Base-by-base conservation (phyloP, 768 basidiomycete genomes). In the Auricularia heimuer region DNA sequence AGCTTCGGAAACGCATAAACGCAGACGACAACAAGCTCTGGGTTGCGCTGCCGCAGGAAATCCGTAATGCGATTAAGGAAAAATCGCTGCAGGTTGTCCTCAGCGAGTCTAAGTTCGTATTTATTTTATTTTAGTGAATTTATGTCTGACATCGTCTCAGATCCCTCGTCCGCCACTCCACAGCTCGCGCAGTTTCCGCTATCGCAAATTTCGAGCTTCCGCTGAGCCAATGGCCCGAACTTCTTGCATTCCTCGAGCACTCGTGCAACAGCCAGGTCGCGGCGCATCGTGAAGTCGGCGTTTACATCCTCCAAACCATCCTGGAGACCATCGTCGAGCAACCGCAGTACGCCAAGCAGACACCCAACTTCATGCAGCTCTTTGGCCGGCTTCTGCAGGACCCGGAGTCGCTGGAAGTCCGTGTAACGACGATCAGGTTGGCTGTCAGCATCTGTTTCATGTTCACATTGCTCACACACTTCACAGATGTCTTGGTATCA, bases 311-410 rank as follows among this genome's bases (percentile, higher is more conserved):
- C 47, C 94, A 83, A 79, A 90, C 94, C 56, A 88, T 98, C 33
- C 83, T 98, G 64, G 97, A 98, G 75, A 90, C 85, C 65, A 87
- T 97, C 71, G 87, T 92, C 66, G 92, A 94, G 72, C 87, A 87
- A n/a, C 88, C 94, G 79, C 88, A 90, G 75, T 60, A 60, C 34
- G 29, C 56, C 14, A 81, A 86, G 67, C 85, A 89, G 68, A 79
- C 89, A 4, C 80, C 81, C 63, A 81, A 79, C 67, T 82, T 99
- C 65, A 92, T 97, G 79, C 83, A 85, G 67, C 79, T 98, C 34
- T 94, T 98, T 74, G 79, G 81, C 61, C 76, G 77, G 60, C 80
- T 95, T 8, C 76, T 98, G 54, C 71, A 71, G 16, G 96, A 99
- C 76, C 85, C 90, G 1, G 91, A 94, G 73, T 95, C 90, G 68